phyloP scores from a whole-genome alignment of 192 early-diverging fungal genomes.

The Backusella tuberculispora region DNA sequence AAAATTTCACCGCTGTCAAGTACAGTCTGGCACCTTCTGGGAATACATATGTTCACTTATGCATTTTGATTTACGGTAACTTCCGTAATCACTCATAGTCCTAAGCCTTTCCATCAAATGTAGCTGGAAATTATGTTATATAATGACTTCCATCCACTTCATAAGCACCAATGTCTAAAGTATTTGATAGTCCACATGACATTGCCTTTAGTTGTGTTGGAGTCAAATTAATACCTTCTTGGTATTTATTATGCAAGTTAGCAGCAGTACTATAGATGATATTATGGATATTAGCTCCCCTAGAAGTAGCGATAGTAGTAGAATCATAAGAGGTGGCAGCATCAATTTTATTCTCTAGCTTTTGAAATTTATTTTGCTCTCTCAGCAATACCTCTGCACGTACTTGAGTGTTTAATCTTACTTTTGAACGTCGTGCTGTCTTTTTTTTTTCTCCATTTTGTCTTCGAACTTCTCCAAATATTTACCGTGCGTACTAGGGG shows the following conservation, averaged over 20 bases:
- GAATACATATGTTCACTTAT: too few relatives aligned
- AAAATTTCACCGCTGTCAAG: too few relatives aligned
- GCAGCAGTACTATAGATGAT: neutral
- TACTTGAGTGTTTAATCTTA: neutral
- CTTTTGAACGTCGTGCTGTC: neutral
- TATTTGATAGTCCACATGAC: too few relatives aligned
- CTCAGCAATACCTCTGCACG: slow-evolving; percentile 1
- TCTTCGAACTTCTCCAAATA: neutral
- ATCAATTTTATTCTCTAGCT: too few relatives aligned
- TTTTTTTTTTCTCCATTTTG: neutral
- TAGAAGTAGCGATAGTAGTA: neutral
- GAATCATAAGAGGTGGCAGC: neutral
- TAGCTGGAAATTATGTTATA: neutral
- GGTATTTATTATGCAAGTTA: neutral
- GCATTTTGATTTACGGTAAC: too few relatives aligned
- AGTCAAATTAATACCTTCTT: too few relatives aligned
- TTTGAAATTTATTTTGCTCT: neutral
- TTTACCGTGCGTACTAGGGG: neutral
- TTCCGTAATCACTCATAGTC: too few relatives aligned
- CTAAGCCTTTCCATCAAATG: too few relatives aligned
- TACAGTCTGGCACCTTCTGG: too few relatives aligned
- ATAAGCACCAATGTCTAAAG: too few relatives aligned
- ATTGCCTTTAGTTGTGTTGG: too few relatives aligned
- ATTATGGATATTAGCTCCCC: too few relatives aligned
- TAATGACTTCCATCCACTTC: neutral